These are phyloP conservation scores for Paralagenidium karlingii DNA, from an alignment of 352 stramenopile species.

Conservation along the genomic window DNA sequence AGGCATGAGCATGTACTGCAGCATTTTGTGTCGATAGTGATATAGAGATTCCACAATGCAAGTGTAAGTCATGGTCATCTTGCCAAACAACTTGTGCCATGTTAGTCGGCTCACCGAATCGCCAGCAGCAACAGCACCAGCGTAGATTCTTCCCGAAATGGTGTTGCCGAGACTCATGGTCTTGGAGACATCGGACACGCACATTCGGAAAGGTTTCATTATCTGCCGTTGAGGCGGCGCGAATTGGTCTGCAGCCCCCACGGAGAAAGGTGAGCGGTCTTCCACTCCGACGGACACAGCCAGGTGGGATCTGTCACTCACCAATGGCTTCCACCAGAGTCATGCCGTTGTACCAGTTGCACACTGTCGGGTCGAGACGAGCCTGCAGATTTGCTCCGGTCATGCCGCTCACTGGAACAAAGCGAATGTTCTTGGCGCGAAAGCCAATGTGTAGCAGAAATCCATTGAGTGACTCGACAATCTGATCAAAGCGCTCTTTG, in stretches of 20 bases:
- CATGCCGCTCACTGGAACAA: slow-evolving; percentile 82
- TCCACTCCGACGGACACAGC: slow-evolving; percentile 3
- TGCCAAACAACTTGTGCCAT: too few species aligned
- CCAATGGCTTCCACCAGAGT: slow-evolving; percentile 74
- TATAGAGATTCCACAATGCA: neutral
- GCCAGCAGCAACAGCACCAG: slow-evolving; percentile 44
- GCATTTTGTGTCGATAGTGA: neutral
- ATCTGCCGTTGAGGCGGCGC: slow-evolving; percentile 63
- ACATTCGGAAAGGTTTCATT: slow-evolving; percentile 77
- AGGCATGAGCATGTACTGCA: slow-evolving; percentile 18
- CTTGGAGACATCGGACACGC: slow-evolving; percentile 75
- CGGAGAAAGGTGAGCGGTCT: neutral
- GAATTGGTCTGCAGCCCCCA: slow-evolving; percentile 37
- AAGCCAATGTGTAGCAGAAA: slow-evolving; percentile 74
- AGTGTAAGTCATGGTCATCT: slow-evolving; percentile 1
- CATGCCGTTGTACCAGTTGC: slow-evolving; percentile 61
- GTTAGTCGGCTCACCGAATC: slow-evolving; percentile 32
- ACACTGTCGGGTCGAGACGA: slow-evolving; percentile 27
- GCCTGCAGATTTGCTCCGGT: slow-evolving; percentile 72
- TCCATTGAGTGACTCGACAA: slow-evolving; percentile 50
- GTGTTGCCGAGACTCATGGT: slow-evolving; percentile 72
- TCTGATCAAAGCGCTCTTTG: slow-evolving; percentile 66
- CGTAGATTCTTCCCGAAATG: slow-evolving; percentile 78
- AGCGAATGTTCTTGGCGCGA: slow-evolving; percentile 66
- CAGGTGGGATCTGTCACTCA: slow-evolving; percentile 10